Conservation (phyloP, 148 eudicot genomes). For the Chenopodium berlandieri region DNA sequence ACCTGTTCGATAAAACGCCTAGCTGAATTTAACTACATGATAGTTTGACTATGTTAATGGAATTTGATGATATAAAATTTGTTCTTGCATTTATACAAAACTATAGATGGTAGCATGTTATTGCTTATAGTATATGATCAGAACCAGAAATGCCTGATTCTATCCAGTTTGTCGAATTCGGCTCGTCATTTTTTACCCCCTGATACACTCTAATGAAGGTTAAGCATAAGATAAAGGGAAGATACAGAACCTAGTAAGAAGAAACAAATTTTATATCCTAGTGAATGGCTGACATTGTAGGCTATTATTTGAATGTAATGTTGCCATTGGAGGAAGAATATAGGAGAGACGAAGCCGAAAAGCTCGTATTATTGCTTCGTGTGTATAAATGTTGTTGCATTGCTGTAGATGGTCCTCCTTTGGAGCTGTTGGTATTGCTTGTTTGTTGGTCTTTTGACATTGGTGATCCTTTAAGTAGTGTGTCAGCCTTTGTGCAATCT, state of each 20-base stretch:
- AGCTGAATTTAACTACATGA: neutral
- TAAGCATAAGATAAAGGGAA: neutral
- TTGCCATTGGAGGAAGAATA: slow-evolving; percentile 51
- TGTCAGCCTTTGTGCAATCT: slow-evolving; percentile 36
- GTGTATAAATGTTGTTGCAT: slow-evolving; percentile 37
- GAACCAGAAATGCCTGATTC: slow-evolving; percentile 27
- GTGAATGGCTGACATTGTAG: neutral
- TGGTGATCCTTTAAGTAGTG: slow-evolving; percentile 34
- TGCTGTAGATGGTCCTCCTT: slow-evolving; percentile 44
- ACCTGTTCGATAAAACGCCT: neutral
- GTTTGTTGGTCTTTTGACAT: slow-evolving; percentile 21
- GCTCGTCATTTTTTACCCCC: neutral
- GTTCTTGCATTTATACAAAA: slow-evolving; percentile 14
- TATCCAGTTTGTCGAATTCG: slow-evolving; percentile 10
- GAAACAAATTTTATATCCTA: slow-evolving; percentile 17
- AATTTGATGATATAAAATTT: too few relatives aligned
- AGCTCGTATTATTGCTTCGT: slow-evolving; percentile 60
- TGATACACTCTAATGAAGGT: slow-evolving; percentile 9
- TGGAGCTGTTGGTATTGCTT: slow-evolving; percentile 19
- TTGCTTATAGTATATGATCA: slow-evolving; percentile 2
- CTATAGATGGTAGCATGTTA: slow-evolving; percentile 16
- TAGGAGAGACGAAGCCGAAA: slow-evolving; percentile 62
- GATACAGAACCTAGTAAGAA: slow-evolving; percentile 21
- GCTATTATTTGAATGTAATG: slow-evolving; percentile 29
- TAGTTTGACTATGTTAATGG: neutral